Evolutionary conservation across 257 asterid genomes (phyloP).

Genomic region (Cinchona pubescens): DNA sequence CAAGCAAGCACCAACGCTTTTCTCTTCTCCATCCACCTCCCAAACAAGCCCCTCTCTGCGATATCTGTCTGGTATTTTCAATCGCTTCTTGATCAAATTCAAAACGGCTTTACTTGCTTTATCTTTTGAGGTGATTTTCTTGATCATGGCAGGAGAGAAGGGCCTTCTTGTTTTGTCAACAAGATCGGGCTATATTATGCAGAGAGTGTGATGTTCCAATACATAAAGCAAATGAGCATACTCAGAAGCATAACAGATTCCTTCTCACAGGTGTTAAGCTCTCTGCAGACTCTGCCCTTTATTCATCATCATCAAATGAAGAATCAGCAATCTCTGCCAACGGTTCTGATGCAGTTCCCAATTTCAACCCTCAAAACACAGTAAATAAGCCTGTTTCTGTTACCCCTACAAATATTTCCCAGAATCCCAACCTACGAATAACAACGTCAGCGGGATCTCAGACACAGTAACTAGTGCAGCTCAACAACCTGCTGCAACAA

Average conservation of each 20-base stretch:
- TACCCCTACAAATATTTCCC: constrained; percentile 12
- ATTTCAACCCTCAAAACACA: constrained; percentile 27
- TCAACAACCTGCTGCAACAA: constrained; percentile 13
- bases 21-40: constrained; percentile 61
- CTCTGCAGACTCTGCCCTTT: constrained; percentile 49
- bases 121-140: not conserved
- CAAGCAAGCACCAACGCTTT: constrained; percentile 81
- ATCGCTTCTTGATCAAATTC: not conserved
- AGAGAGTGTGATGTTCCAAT: constrained; percentile 70
- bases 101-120: not conserved
- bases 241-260: constrained; percentile 72
- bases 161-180: constrained; percentile 88
- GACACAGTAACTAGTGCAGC: constrained; percentile 12
- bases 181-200: constrained; percentile 87
- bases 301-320: constrained; percentile 23
- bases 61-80: constrained; percentile 75
- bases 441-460: constrained; percentile 21
- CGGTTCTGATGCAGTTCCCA: constrained; percentile 35
- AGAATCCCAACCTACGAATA: not conserved
- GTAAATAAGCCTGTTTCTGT: constrained; percentile 15
- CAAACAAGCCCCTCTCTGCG: constrained; percentile 65
- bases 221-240: constrained; percentile 72
- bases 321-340: constrained; percentile 17
- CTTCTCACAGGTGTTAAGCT: constrained; percentile 70
- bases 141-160: constrained; percentile 50